Evolutionary conservation across 352 stramenopile species (phyloP), one percentile per base, ranked within the genome.

Genomic region (Pythium sp.): DNA sequence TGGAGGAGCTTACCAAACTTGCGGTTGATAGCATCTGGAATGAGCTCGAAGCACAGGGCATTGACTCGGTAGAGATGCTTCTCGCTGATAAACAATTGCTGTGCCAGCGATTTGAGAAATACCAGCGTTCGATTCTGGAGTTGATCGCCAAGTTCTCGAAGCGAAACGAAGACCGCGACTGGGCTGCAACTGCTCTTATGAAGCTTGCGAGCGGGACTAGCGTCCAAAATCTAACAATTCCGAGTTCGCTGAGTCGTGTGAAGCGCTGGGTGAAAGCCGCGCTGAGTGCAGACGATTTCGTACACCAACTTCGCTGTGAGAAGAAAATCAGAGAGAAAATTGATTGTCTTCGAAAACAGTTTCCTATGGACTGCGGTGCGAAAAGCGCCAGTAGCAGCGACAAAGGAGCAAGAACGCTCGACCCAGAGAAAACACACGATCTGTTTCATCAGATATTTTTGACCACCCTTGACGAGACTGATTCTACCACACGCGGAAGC

Each of bases 291-390:
- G 71, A 75, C 7, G 65, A 59, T 2, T 87, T 84, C 58, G 71
- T 64, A 12, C 38, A 58, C 0, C 53, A 82, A 51, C 64, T 78
- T 26, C 64, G 71, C 30, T 60, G 56, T 1, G 78, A 82, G 36
- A 63, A 73, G 60, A 66, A 38, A 2, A 75, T 60, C 3, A 67
- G 70, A 30, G 71, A 75, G 5, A 85, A 85, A 46, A 30, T 77
- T 24, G 62, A 72, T 43, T 38, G 32, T n/a, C 49, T 85, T 5
- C 59, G 72, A n/a, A 32, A 65, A 62, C 70, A 70, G 20, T 72
- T 70, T 47, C 20, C 58, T 14, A 30, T 53, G 58, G 58, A 61
- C 3, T 46, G 62, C 36, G 20, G 26, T 2, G 18, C 18, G 24
- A 36, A 8, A 9, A 51, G 9, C 24, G 28, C 2, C 32, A 65